These are phyloP conservation scores for Raddia distichophylla DNA, from an alignment of 176 grass and related monocot species.

Conservation along the genomic window DNA sequence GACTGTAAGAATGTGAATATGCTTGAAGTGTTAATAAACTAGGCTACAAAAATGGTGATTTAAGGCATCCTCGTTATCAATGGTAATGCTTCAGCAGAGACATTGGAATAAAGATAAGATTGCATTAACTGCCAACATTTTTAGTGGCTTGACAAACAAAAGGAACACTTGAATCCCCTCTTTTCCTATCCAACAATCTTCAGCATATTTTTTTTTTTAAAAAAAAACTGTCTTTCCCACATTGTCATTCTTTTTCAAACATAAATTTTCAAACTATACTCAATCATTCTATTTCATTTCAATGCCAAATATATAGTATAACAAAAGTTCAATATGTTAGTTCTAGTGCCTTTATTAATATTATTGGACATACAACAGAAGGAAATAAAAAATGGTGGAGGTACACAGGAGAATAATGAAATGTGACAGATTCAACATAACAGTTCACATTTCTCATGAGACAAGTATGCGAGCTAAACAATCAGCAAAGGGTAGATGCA, in stretches of 20 bases:
- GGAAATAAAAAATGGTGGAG: constrained; percentile 1
- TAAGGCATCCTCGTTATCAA: not conserved
- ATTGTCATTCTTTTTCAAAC: constrained; percentile 1
- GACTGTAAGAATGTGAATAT: not conserved
- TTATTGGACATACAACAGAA: constrained; percentile 1
- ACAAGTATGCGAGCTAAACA: not conserved
- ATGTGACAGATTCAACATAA: not conserved
- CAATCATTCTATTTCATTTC: not conserved
- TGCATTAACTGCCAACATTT: not conserved
- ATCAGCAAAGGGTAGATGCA: not conserved
- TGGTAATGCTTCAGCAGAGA: not conserved
- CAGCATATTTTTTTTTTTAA: not conserved
- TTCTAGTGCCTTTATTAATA: not conserved
- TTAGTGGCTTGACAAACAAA: not conserved
- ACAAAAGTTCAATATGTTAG: not conserved
- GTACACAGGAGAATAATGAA: not conserved
- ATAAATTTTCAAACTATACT: not conserved
- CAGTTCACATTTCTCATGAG: not conserved
- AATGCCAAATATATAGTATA: not conserved
- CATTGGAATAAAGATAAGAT: not conserved
- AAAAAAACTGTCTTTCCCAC: not conserved
- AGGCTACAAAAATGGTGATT: constrained; percentile 11
- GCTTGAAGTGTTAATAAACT: not conserved
- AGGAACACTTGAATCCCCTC: not conserved
- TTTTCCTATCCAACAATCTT: not conserved